Conservation (phyloP, 2,329 filamentous ascomycete genomes). For the Pleurostoma richardsiae region DNA sequence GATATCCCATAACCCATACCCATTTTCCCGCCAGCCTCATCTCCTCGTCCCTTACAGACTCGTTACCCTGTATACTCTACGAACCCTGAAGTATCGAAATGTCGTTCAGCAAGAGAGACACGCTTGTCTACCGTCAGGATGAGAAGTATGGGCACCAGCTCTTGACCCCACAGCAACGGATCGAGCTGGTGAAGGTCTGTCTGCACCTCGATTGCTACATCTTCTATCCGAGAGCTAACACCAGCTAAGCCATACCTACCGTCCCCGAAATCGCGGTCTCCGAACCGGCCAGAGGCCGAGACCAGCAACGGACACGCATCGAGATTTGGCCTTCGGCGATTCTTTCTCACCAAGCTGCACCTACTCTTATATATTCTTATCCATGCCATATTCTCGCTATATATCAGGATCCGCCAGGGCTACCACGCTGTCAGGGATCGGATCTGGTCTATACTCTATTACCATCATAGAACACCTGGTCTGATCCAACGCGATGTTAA, state of each 20-base stretch:
- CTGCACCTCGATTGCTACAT: neutral
- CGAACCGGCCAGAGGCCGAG: conserved; percentile 14
- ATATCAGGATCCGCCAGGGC: conserved; percentile 74
- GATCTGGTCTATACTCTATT: conserved; percentile 76
- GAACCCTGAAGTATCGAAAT: conserved; percentile 17
- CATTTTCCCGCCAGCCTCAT: too few species aligned
- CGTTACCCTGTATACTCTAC: too few species aligned
- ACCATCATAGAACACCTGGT: conserved; percentile 93
- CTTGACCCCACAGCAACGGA: conserved; percentile 35
- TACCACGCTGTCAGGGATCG: conserved; percentile 77
- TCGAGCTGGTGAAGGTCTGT: conserved; percentile 38
- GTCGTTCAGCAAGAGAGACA: conserved; percentile 29
- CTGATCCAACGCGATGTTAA: conserved; percentile 85
- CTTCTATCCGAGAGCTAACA: conserved; percentile 15
- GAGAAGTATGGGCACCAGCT: conserved; percentile 34
- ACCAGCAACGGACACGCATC: conserved; percentile 22
- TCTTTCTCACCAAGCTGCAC: conserved; percentile 59
- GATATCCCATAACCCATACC: too few species aligned
- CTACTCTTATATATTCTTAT: conserved; percentile 63
- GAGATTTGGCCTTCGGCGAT: conserved; percentile 53
- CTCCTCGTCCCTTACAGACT: too few species aligned
- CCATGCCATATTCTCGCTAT: conserved; percentile 82
- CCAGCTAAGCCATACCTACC: conserved; percentile 28
- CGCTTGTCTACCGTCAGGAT: conserved; percentile 37
- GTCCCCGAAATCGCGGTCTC: conserved; percentile 17